Evolutionary conservation across 305 asterid genomes (phyloP), one percentile per base, ranked within the genome.

Genomic region (Salvia sclarea): DNA sequence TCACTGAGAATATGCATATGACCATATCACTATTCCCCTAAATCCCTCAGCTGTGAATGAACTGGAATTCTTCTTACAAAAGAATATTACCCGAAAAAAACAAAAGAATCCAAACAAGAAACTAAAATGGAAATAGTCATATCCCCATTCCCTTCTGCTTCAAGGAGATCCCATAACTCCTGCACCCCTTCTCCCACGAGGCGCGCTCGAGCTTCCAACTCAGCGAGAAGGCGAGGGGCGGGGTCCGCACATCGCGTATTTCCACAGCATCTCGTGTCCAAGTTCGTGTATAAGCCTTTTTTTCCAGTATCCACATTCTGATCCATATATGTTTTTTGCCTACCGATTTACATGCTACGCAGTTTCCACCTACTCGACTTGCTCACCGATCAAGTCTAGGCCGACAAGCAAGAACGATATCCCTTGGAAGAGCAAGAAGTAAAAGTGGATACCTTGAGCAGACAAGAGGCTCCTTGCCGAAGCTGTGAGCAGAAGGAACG

Each of bases 341-440:
- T 31, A 49, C 43, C 13, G 49, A 78, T 72, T 59, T 72, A 66
- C 77, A 56, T 24, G 33, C 55, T 45, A 5, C 14, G 55, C 16
- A 8, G 11, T 69, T 22, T 13, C 53, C 35, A 16, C 62, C 76
- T 75, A 91, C 80, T 78, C 90, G 38, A 91, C 87, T 76, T 91
- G 97, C 80, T 88, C 97, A 2, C 97, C 97, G 1, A 91, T 91
- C 81, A 91, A 84, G 77, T 91, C 97, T 9, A 91, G 80, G 66
- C 97, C 97, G 35, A 91, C 96, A 1, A 91, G 88, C 69, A 91
- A 78, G 75, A 91, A 91, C n/a, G 97, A 86, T 14, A 91, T 61
- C 47, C 97, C 97, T 66, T 91, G 97, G 69, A 91, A 91, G 13
- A 90, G 92, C 88, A 91, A 61, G 87, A 91, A 91, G 86, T 91